Conservation (phyloP, 2,329 filamentous ascomycete species). For the Aspergillus tanneri region DNA sequence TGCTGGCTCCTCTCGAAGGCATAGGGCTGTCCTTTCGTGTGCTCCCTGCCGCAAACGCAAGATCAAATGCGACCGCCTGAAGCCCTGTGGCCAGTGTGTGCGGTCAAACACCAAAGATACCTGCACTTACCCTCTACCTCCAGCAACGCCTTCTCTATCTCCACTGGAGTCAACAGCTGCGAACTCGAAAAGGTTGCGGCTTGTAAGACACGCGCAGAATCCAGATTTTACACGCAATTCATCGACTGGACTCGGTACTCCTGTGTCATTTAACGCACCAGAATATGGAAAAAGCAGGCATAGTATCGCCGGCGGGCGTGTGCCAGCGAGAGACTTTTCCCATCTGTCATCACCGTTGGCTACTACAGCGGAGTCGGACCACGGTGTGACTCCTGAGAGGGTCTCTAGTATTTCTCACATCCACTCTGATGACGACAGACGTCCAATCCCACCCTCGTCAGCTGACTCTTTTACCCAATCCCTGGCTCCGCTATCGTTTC, state of each 20-base stretch:
- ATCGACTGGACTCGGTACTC: not conserved
- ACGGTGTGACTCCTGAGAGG: not conserved
- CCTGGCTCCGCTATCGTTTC: not conserved
- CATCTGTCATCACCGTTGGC: not conserved
- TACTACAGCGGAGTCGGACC: not conserved
- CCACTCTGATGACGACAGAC: not conserved
- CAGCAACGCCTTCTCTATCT: not conserved
- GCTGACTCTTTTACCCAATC: not conserved
- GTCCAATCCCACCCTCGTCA: not conserved
- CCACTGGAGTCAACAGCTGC: not conserved
- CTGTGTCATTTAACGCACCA: not conserved
- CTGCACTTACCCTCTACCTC: not conserved
- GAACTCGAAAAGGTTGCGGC: not conserved
- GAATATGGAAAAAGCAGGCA: not conserved
- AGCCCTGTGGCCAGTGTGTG: not conserved
- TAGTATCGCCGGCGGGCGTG: not conserved
- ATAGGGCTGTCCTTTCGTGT: not conserved
- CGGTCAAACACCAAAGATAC: not conserved
- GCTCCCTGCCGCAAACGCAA: conserved; percentile 1
- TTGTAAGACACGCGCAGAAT: not conserved
- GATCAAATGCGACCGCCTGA: not conserved
- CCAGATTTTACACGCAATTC: not conserved
- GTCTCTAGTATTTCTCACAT: not conserved
- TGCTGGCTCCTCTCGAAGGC: not conserved
- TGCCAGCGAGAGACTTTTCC: not conserved